Percentiles rank a stretch among this genome's conserved stretches.
Evolutionary conservation across 2,329 filamentous ascomycete genomes (phyloP).

Genomic region (Penicillium paneum): DNA sequence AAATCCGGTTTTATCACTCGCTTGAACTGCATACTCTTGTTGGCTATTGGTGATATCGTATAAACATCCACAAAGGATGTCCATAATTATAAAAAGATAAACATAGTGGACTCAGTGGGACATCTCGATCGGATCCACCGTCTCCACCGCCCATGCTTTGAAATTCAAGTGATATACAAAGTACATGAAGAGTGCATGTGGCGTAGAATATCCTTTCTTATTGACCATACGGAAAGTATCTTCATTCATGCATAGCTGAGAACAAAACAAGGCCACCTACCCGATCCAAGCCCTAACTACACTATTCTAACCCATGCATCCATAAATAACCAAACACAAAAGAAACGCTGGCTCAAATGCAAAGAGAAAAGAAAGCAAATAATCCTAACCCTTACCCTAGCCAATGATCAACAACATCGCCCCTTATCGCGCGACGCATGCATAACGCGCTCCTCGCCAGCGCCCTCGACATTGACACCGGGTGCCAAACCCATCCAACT

Average conservation of each 20-base stretch:
- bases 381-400: not conserved
- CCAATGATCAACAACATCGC: constrained; percentile 41
- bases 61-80: not conserved
- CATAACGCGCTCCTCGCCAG: constrained; percentile 28
- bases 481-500: constrained; percentile 63
- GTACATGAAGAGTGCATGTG: not conserved
- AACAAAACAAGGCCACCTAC: not conserved
- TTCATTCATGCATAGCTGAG: not conserved
- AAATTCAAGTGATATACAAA: not conserved
- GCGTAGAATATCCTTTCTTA: not conserved
- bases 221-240: not conserved
- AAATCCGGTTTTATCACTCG: not conserved
- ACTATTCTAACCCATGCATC: not conserved
- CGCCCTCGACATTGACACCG: constrained; percentile 21
- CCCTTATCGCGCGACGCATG: constrained; percentile 35
- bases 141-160: not conserved
- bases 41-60: not conserved
- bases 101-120: not conserved
- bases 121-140: constrained; percentile 5
- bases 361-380: not conserved
- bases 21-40: no score
- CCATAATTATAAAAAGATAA: not conserved
- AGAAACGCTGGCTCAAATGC: not conserved
- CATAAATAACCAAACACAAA: not conserved
- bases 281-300: not conserved